A percentile compares a stretch with the other conserved stretches of the same genome.
Evolutionary conservation across 768 basidiomycete genomes (phyloP).

Genomic region (Lactifluus hygrophoroides): DNA sequence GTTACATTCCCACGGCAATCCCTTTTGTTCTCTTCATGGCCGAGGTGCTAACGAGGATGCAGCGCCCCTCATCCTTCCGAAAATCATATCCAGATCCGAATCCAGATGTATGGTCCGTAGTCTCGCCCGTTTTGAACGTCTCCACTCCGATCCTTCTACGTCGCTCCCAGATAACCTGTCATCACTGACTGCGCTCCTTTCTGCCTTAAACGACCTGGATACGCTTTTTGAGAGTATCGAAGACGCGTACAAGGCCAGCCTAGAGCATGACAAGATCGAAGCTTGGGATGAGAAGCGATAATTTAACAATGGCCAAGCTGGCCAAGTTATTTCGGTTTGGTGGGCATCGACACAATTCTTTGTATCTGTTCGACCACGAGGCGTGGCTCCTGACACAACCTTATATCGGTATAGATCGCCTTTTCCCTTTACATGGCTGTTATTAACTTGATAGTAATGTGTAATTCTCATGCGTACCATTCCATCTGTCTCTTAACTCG

Average conservation of each 20-base stretch:
- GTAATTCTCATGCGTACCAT: neutral
- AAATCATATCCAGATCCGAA: constrained; percentile 91
- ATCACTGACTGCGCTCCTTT: constrained; percentile 69
- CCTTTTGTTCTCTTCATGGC: constrained; percentile 3
- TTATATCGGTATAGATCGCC: neutral
- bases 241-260: constrained; percentile 53
- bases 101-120: constrained; percentile 95
- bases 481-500: neutral
- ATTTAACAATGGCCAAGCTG: neutral
- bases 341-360: neutral
- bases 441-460: neutral
- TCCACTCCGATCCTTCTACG: neutral
- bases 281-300: constrained; percentile 64
- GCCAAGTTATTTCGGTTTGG: neutral
- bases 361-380: neutral
- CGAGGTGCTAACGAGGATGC: neutral
- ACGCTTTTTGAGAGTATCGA: constrained; percentile 64
- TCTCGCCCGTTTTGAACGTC: neutral
- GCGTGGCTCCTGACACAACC: neutral
- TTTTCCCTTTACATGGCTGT: neutral
- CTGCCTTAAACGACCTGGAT: constrained; percentile 71
- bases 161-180: constrained; percentile 65
- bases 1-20: neutral
- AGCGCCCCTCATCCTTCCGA: constrained; percentile 96
- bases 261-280: constrained; percentile 47